phyloP scores from a whole-genome alignment of 2,329 filamentous ascomycete species.

The Diplodia sapinea region DNA sequence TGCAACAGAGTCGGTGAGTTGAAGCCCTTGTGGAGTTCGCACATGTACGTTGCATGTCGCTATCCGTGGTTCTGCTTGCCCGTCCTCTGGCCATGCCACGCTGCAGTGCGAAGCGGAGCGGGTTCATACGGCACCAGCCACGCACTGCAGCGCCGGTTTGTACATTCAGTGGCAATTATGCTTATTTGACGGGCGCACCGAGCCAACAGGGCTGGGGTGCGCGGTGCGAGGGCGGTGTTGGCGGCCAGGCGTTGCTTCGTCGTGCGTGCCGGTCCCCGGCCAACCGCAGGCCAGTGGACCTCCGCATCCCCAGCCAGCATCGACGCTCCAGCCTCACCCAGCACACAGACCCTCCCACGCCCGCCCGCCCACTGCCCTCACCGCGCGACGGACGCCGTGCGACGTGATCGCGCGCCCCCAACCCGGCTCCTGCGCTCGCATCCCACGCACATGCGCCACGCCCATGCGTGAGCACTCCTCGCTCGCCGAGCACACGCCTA shows the following conservation, averaged over 20 bases:
- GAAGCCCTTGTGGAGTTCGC: neutral
- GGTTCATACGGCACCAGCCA: neutral
- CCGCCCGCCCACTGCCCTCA: slow-evolving; percentile 14
- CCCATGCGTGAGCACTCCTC: slow-evolving; percentile 29
- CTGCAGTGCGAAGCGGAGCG: too few species aligned
- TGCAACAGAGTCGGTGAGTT: too few species aligned
- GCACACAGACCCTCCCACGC: slow-evolving; percentile 28
- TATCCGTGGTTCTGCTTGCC: neutral
- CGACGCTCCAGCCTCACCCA: slow-evolving; percentile 25
- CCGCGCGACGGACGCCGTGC: slow-evolving; percentile 27
- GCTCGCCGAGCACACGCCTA: slow-evolving; percentile 27
- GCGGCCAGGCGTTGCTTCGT: neutral
- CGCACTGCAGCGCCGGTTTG: neutral
- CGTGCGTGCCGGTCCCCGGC: slow-evolving; percentile 5
- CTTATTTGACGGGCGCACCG: slow-evolving; percentile 14
- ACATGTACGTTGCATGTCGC: neutral
- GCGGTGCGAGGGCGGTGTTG: slow-evolving; percentile 11
- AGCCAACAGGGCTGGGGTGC: neutral
- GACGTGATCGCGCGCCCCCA: slow-evolving; percentile 27
- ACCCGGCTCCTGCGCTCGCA: slow-evolving; percentile 24
- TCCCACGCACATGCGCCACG: slow-evolving; percentile 29
- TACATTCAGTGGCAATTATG: slow-evolving; percentile 9
- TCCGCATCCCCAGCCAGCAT: slow-evolving; percentile 22
- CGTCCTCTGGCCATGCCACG: too few species aligned
- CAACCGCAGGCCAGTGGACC: slow-evolving; percentile 10